A percentile compares a stretch with the other conserved stretches of the same genome.
Conservation (phyloP, 768 basidiomycete species). For the Termitomyces sp. region DNA sequence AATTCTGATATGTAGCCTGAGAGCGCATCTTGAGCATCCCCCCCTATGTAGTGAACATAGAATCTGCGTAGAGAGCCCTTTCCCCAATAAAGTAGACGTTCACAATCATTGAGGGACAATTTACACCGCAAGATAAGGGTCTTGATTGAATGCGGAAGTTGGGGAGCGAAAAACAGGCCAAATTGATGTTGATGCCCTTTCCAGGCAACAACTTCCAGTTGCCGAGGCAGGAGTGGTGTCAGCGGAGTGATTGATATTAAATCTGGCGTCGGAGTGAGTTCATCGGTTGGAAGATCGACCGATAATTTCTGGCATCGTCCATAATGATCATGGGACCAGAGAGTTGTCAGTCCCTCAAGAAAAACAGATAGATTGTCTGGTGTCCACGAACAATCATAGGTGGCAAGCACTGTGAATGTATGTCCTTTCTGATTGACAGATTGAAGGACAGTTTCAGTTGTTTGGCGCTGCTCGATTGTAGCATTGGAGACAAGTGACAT, state of each 20-base stretch:
- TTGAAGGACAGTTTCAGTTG: not conserved
- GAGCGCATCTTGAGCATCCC: too few relatives aligned
- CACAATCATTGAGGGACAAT: too few relatives aligned
- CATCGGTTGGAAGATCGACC: not conserved
- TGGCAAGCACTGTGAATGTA: not conserved
- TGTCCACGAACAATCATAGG: not conserved
- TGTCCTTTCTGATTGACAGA: not conserved
- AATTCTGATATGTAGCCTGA: too few relatives aligned
- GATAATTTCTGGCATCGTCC: not conserved
- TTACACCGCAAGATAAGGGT: not conserved
- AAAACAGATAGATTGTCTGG: not conserved
- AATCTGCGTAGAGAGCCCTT: not conserved
- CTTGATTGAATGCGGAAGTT: not conserved
- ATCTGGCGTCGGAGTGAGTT: not conserved
- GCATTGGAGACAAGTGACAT: not conserved
- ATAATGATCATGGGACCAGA: not conserved
- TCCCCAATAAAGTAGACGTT: not conserved
- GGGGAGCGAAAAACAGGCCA: not conserved
- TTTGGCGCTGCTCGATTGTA: not conserved
- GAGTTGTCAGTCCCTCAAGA: not conserved
- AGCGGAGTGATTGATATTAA: too few relatives aligned
- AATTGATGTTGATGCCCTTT: not conserved
- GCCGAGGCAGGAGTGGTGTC: too few relatives aligned
- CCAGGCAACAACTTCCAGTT: not conserved
- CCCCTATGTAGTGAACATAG: not conserved